Conservation (phyloP, 345 rosid species). For the Bruguiera gymnorhiza region DNA sequence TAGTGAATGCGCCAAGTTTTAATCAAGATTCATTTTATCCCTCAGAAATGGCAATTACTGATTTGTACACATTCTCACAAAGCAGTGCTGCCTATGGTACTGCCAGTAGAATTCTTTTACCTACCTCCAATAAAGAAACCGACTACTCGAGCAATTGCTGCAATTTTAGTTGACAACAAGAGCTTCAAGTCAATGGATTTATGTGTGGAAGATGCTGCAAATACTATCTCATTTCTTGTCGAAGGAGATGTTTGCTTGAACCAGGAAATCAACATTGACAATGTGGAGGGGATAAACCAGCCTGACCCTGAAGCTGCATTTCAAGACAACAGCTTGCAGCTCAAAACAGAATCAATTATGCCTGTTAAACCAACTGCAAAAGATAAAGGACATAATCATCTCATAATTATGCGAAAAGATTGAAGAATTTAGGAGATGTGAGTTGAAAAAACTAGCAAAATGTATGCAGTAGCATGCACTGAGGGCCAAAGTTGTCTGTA, state of each 20-base stretch:
- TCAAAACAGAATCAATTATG: conserved; percentile 20
- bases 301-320: conserved; percentile 25
- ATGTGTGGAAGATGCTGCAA: conserved; percentile 34
- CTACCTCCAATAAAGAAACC: conserved; percentile 29
- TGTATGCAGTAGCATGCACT: too few relatives aligned
- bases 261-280: conserved; percentile 34
- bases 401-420: conserved; percentile 53
- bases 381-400: conserved; percentile 32
- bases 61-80: conserved; percentile 28
- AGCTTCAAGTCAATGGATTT: conserved; percentile 39
- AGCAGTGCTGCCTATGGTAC: conserved; percentile 32
- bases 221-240: conserved; percentile 39
- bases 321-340: conserved; percentile 21
- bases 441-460: conserved; percentile 19
- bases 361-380: conserved; percentile 25
- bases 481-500: neutral
- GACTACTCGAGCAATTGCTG: conserved; percentile 28
- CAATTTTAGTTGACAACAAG: conserved; percentile 19
- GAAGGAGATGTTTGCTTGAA: conserved; percentile 33
- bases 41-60: conserved; percentile 14
- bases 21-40: conserved; percentile 17
- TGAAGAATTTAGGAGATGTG: conserved; percentile 40
- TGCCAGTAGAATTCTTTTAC: conserved; percentile 25
- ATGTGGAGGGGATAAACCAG: conserved; percentile 28
- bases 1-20: conserved; percentile 21